A percentile compares a stretch with the other conserved stretches of the same genome.
These are phyloP conservation scores for Leccinum rimulosum DNA, from an alignment of 768 basidiomycete species.

Conservation along the genomic window DNA sequence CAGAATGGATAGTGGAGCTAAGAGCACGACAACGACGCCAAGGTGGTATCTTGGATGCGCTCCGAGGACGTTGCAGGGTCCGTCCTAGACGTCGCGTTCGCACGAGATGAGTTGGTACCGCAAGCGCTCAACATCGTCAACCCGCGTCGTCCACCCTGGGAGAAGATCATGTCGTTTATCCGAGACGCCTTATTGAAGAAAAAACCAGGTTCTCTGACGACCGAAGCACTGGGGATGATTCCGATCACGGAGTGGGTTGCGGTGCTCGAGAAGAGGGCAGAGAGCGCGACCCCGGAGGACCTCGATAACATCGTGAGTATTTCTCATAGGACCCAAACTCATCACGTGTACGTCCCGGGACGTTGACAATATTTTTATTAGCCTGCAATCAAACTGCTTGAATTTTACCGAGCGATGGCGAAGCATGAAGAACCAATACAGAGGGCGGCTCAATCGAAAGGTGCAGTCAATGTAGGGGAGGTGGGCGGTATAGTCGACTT, in stretches of 20 bases:
- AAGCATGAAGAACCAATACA: neutral
- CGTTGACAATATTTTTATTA: conserved; percentile 2
- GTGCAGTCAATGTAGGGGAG: neutral
- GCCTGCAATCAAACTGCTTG: conserved; percentile 34
- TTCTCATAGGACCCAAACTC: neutral
- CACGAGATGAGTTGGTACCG: conserved; percentile 11
- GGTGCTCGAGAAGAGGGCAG: conserved; percentile 24
- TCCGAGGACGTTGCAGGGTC: conserved; percentile 35
- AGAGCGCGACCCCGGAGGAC: conserved; percentile 8
- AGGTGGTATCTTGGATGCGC: conserved; percentile 37
- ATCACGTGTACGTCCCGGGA: neutral
- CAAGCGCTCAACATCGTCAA: conserved; percentile 37
- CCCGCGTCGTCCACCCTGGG: conserved; percentile 35
- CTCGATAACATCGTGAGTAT: conserved; percentile 7
- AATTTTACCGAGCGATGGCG: conserved; percentile 26
- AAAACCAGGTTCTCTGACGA: conserved; percentile 1
- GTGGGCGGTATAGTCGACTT: conserved; percentile 4
- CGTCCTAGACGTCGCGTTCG: conserved; percentile 34
- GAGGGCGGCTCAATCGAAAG: neutral
- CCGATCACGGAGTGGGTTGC: conserved; percentile 32
- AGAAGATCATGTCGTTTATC: conserved; percentile 24
- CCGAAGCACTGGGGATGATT: conserved; percentile 19
- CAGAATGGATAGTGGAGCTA: neutral
- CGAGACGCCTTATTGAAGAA: conserved; percentile 16
- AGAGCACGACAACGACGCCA: neutral